Evolutionary conservation across 2,329 filamentous ascomycete genomes (phyloP).

Genomic region (Sporothrix phasma): DNA sequence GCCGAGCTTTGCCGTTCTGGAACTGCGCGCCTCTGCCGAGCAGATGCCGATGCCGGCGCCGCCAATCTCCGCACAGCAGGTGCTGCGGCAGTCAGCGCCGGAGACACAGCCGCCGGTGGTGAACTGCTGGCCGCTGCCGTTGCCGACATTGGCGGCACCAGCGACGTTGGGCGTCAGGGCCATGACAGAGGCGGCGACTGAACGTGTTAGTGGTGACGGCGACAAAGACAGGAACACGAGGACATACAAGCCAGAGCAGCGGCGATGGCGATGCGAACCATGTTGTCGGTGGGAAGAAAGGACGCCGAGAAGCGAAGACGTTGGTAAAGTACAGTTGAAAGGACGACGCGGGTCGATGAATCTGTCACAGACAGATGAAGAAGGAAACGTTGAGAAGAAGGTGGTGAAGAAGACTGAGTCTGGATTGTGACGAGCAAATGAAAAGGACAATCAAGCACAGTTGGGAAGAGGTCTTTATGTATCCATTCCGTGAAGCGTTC

Average conservation of each 20-base stretch:
- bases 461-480: neutral
- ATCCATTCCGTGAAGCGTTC: neutral
- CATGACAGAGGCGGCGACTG: constrained; percentile 23
- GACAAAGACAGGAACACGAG: neutral
- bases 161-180: constrained; percentile 25
- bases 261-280: constrained; percentile 25
- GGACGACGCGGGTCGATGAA: constrained; percentile 16
- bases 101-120: constrained; percentile 28
- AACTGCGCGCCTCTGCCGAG: constrained; percentile 25
- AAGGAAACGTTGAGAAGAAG: constrained; percentile 3
- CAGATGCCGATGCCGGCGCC: constrained; percentile 24
- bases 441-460: neutral
- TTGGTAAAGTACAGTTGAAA: constrained; percentile 3
- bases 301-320: neutral
- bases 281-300: constrained; percentile 19
- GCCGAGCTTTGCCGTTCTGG: constrained; percentile 28
- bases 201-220: neutral
- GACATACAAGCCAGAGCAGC: constrained; percentile 23
- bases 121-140: constrained; percentile 25
- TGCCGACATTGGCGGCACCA: constrained; percentile 25
- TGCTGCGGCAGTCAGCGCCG: constrained; percentile 24
- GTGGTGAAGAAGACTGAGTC: neutral
- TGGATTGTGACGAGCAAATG: neutral
- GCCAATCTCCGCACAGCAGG: constrained; percentile 24
- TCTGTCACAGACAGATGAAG: constrained; percentile 13